Evolutionary conservation across 2,329 filamentous ascomycete genomes (phyloP), one percentile per base, ranked within the genome.

Genomic region (Sporothrix schenckii): DNA sequence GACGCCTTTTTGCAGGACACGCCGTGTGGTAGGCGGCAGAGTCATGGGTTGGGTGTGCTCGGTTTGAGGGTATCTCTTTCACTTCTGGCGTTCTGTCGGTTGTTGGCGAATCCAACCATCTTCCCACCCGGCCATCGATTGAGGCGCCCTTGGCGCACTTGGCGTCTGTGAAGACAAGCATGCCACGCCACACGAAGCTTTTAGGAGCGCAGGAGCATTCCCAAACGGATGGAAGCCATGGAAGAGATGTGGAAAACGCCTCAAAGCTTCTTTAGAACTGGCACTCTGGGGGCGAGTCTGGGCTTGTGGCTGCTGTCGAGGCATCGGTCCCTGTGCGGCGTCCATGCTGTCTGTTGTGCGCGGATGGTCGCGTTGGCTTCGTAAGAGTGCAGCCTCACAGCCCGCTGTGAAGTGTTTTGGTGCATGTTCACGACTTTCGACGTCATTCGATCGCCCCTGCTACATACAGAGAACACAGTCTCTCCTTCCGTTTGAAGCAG

Each of bases 81-180:
- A 7, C 21, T 7, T 44, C 11, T 19, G 49, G 14, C 47, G 19
- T 11, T 65, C 61, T 34, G 16, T 14, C 10, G 14, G 19, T 27
- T 10, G 14, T 39, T 21, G 21, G 58, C 58, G 47, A 16, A 13
- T 44, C 11, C 41, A 16, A 16, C 41, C 58, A 27, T 47, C 39
- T 61, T 61, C 58, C 58, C 27, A 63, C 39, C 24, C n/a, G 11
- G 11, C 39, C 39, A 19, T 47, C 21, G 39, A 19, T 47, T 39
- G 39, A 27, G 21, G 58, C 39, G 58, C 58, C 14, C 39, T 63
- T 47, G 58, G 58, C 58, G 30, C 54, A 58, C 58, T 63, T 63
- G 39, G 58, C 39, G 39, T 63, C 10, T 39, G 21, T 27, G 30
- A 27, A 24, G 13, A 27, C 58, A 63, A 47, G 58, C 21, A 47